Percentiles rank a stretch among this genome's conserved stretches.
Evolutionary conservation across 345 rosid species (phyloP).

Genomic region (Arabis alpina): DNA sequence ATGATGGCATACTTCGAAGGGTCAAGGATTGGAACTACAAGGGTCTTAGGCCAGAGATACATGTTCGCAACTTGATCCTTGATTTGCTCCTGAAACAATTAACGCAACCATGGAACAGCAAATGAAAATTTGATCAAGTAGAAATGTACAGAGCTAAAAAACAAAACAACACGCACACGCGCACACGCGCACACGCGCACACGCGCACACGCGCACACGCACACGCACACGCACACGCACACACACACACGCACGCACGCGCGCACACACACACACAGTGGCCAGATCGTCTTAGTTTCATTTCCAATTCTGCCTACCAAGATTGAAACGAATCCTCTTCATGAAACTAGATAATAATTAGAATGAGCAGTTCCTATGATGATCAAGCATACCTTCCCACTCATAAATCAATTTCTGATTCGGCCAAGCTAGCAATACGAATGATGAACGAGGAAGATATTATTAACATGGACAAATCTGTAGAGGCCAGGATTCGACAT

Average conservation of each 20-base stretch:
- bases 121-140: constrained; percentile 25
- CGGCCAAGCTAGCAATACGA: not conserved
- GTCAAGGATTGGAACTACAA: constrained; percentile 77
- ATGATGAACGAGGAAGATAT: constrained; percentile 11
- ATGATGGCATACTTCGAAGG: constrained; percentile 61
- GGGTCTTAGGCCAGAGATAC: constrained; percentile 95
- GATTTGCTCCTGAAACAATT: constrained; percentile 71
- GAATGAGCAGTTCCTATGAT: constrained; percentile 20
- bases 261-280: too few relatives aligned
- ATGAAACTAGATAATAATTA: constrained; percentile 4
- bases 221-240: not conserved
- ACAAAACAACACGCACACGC: constrained; percentile 2
- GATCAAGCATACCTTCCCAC: constrained; percentile 23
- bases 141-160: constrained; percentile 24
- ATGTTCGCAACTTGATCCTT: constrained; percentile 94
- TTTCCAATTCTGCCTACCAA: not conserved
- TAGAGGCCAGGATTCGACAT: constrained; percentile 98
- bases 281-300: constrained; percentile 17
- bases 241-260: too few relatives aligned
- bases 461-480: constrained; percentile 83
- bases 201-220: not conserved
- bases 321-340: constrained; percentile 9
- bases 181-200: not conserved
- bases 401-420: not conserved
- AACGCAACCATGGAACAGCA: not conserved